Evolutionary conservation across 345 rosid species (phyloP), one percentile per base, ranked within the genome.

Genomic region (Clarkia xantiana): DNA sequence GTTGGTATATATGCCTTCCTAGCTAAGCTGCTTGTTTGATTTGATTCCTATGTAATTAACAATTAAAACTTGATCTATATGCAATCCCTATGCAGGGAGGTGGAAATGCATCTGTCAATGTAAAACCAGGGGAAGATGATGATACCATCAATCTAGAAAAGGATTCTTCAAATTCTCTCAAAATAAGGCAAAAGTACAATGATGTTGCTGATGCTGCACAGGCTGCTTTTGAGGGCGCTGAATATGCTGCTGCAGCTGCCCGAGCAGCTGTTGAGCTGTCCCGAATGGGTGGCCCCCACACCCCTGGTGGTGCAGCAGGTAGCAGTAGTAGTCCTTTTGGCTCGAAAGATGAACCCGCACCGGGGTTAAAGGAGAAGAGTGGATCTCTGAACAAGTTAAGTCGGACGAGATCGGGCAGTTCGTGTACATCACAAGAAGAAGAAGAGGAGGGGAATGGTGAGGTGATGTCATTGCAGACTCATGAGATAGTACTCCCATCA

Each of bases 181-280:
- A 62, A 58, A 17, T 50, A 42, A 74, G 59, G 61, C 67, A 65
- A 45, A 77, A 76, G 70, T 91, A 81, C 73, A 81, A 40, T 69
- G 90, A 80, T 61, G 94, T 86, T 4, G 84, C 94, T 57, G 93
- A 78, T 71, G 98, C 98, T 19, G 98, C 98, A 51, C 93, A 81
- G 69, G 94, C 81, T 40, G 98, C 98, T 17, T 86, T 81, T 40
- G 75, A 76, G 69, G 76, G 94, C 1, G 96, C 98, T 14, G 90
- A 80, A 50, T 55, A 75, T 51, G 98, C 94, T 1, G 98, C 98
- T 34, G 82, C 40, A 10, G 96, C 98, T 10, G 98, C 98, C 53
- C 77, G 79, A 69, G 98, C 86, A 0, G 98, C 96, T 2, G 84
- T 91, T 41, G 96, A 81, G 58, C 98, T 91, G 61, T 84, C 90